phyloP scores from a whole-genome alignment of 73 alveolate genomes.

The Diophrys appendiculata region DNA sequence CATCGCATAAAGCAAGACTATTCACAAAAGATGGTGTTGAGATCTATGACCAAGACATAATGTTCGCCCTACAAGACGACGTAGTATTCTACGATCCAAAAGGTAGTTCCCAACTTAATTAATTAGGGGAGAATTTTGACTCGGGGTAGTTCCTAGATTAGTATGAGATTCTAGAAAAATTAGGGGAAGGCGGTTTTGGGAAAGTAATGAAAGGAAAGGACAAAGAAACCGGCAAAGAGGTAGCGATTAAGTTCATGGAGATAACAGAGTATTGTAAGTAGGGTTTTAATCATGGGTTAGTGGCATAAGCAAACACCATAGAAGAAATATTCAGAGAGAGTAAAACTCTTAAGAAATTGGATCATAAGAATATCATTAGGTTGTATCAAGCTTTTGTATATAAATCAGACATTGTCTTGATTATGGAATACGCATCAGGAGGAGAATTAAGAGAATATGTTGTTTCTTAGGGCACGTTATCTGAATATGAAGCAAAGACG shows the following conservation, averaged over 20 bases:
- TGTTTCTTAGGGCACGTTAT: background rate
- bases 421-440: conserved; percentile 92
- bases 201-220: conserved; percentile 12
- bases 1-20: conserved; percentile 7
- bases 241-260: conserved; percentile 26
- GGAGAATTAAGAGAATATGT: conserved; percentile 78
- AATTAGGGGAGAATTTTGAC: conserved; percentile 57
- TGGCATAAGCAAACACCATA: conserved; percentile 44
- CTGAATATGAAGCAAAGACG: background rate
- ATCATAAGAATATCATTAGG: conserved; percentile 70
- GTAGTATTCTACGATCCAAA: conserved; percentile 32
- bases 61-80: conserved; percentile 37
- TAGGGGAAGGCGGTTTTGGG: conserved; percentile 46
- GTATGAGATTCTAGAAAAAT: conserved; percentile 12
- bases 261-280: conserved; percentile 12
- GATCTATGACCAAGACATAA: conserved; percentile 42
- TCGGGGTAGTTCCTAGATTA: conserved; percentile 24
- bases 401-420: conserved; percentile 59
- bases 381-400: conserved; percentile 68
- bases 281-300: conserved; percentile 2
- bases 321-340: conserved; percentile 77
- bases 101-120: conserved; percentile 18
- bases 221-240: conserved; percentile 20
- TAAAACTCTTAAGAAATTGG: conserved; percentile 65
- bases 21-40: conserved; percentile 54